Evolutionary conservation across 768 basidiomycete species (phyloP), one percentile per base, ranked within the genome.

Genomic region (Rhodotorula toruloides): DNA sequence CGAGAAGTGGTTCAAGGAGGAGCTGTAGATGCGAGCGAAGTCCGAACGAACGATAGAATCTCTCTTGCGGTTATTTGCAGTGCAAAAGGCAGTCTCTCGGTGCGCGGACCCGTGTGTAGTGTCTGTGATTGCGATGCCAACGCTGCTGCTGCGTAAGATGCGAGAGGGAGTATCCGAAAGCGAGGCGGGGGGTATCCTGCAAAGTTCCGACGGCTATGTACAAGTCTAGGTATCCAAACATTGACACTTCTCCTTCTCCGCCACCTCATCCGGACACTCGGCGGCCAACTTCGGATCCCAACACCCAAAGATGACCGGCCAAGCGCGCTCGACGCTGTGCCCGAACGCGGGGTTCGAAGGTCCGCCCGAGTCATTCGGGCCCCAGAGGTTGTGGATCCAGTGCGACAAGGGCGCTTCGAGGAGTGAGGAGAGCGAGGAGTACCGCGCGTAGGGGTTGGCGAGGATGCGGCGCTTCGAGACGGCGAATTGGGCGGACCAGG

Each of bases 1-100:
- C 52, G 94, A 98, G 77, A 90, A 94, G 77, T 82, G 84, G 49
- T 88, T 91, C 39, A 34, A 48, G 32, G 62, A 68, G 54, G 25
- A 61, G n/a, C 37, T 54, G 32, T 54, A 42, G 40, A n/a, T n/a
- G n/a, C n/a, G n/a, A n/a, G n/a, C n/a, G n/a, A n/a, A n/a, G n/a
- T n/a, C n/a, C n/a, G n/a, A n/a, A n/a, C n/a, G n/a, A n/a, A n/a
- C n/a, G n/a, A n/a, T n/a, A n/a, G n/a, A n/a, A n/a, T n/a, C n/a
- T n/a, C n/a, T n/a, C n/a, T n/a, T n/a, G n/a, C n/a, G n/a, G n/a
- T n/a, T n/a, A n/a, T n/a, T n/a, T n/a, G n/a, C n/a, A n/a, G n/a
- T n/a, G n/a, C n/a, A n/a, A n/a, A n/a, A n/a, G n/a, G n/a, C n/a
- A n/a, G n/a, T n/a, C n/a, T n/a, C n/a, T n/a, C n/a, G n/a, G n/a